Conservation (phyloP, 2,329 filamentous ascomycete genomes). For the Xylariaceae sp. region DNA sequence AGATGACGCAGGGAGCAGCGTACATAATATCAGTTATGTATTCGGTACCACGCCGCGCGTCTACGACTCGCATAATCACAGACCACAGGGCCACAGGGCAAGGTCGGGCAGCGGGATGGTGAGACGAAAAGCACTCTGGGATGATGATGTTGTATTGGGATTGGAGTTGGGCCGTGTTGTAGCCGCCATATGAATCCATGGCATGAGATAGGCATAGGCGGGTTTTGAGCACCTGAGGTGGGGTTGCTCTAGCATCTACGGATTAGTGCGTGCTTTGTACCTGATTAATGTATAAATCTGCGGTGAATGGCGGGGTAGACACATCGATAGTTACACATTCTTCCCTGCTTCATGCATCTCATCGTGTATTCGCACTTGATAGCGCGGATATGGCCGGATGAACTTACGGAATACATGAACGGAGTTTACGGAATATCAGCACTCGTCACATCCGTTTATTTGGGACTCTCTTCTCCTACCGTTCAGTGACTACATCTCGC, state of each 20-base stretch:
- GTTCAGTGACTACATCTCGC: too few species aligned
- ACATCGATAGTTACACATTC: not conserved
- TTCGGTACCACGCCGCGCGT: conserved; percentile 21
- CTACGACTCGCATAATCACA: conserved; percentile 24
- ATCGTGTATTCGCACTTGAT: not conserved
- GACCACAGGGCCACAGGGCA: conserved; percentile 7
- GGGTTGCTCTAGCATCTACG: not conserved
- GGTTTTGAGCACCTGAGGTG: not conserved
- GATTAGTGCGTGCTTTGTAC: not conserved
- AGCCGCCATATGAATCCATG: conserved; percentile 13
- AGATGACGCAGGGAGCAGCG: conserved; percentile 21
- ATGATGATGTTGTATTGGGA: conserved; percentile 17
- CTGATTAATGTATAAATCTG: not conserved
- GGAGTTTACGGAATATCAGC: too few species aligned
- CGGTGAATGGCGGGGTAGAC: conserved; percentile 8
- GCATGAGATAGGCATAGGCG: not conserved
- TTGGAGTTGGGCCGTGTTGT: conserved; percentile 17
- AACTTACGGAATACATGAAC: not conserved
- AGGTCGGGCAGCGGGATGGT: conserved; percentile 14
- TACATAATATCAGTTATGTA: not conserved
- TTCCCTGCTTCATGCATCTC: not conserved
- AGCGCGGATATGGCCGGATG: not conserved
- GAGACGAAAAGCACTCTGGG: conserved; percentile 1
- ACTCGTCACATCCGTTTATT: too few species aligned
- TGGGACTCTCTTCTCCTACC: too few species aligned